These are phyloP conservation scores for Mollisiaceae sp. DNA, from an alignment of 2,329 filamentous ascomycete species.

Conservation along the genomic window DNA sequence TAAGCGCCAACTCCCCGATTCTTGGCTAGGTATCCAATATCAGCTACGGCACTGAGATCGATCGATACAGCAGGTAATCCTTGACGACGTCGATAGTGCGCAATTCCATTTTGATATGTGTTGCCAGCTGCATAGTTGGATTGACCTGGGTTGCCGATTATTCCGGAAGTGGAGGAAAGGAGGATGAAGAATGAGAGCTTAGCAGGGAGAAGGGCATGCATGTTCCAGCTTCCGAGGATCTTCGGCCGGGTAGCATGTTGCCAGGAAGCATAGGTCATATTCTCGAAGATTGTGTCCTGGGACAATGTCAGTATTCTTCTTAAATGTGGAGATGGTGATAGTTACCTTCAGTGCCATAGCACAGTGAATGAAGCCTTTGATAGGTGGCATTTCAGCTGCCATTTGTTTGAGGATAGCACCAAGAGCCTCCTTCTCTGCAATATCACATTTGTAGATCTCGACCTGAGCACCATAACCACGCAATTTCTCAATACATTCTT, in stretches of 20 bases:
- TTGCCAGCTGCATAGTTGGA: constrained; percentile 48
- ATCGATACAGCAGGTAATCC: constrained; percentile 20
- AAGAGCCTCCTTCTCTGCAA: background rate
- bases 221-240: constrained; percentile 27
- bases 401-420: background rate
- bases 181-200: constrained; percentile 49
- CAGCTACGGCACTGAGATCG: constrained; percentile 22
- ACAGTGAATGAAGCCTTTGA: background rate
- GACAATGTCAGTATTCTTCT: background rate
- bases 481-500: constrained; percentile 14
- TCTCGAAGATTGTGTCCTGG: constrained; percentile 10
- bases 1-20: background rate
- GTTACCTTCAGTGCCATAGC: constrained; percentile 45
- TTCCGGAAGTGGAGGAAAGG: constrained; percentile 43
- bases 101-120: constrained; percentile 27
- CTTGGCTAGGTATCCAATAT: constrained; percentile 15
- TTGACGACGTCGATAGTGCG: constrained; percentile 18
- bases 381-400: background rate
- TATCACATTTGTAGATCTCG: constrained; percentile 22
- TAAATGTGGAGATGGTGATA: background rate
- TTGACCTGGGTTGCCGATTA: constrained; percentile 40
- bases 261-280: background rate
- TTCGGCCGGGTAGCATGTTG: constrained; percentile 41
- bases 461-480: constrained; percentile 50
- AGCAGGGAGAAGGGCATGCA: constrained; percentile 24